Percentiles rank a stretch among this genome's conserved stretches.
Conservation (phyloP, 2,329 filamentous ascomycete genomes). For the Verticillium dahliae region DNA sequence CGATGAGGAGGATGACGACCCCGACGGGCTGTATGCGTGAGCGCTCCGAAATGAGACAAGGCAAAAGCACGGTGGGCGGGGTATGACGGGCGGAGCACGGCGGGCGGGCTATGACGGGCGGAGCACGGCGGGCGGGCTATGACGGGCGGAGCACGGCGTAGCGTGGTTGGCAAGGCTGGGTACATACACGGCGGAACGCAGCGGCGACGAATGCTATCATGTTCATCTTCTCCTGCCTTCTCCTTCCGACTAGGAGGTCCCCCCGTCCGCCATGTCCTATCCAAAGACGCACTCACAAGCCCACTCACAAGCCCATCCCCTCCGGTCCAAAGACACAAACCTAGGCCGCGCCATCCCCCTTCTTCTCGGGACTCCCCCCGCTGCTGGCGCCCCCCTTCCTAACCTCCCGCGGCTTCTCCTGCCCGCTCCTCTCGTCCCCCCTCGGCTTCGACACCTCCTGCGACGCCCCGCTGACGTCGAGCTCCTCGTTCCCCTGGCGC, state of each 20-base stretch:
- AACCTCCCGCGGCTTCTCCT: constrained; percentile 24
- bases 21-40: constrained; percentile 39
- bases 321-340: background rate
- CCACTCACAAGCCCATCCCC: too few species aligned
- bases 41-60: background rate
- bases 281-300: too few species aligned
- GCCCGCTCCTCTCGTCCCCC: constrained; percentile 23
- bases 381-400: constrained; percentile 27
- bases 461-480: constrained; percentile 39
- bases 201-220: background rate
- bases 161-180: background rate
- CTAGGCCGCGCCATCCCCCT: constrained; percentile 10
- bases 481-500: constrained; percentile 18
- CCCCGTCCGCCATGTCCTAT: too few species aligned
- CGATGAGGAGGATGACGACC: constrained; percentile 47
- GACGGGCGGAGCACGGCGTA: background rate
- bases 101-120: background rate
- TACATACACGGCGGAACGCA: background rate
- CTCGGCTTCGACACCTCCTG: constrained; percentile 31
- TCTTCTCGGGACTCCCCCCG: constrained; percentile 22
- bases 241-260: too few species aligned
- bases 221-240: background rate
- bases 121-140: background rate
- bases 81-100: background rate
- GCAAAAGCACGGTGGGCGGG: background rate